Conservation (phyloP, 106 monocot genomes). For the Dendrobium chrysotoxum region DNA sequence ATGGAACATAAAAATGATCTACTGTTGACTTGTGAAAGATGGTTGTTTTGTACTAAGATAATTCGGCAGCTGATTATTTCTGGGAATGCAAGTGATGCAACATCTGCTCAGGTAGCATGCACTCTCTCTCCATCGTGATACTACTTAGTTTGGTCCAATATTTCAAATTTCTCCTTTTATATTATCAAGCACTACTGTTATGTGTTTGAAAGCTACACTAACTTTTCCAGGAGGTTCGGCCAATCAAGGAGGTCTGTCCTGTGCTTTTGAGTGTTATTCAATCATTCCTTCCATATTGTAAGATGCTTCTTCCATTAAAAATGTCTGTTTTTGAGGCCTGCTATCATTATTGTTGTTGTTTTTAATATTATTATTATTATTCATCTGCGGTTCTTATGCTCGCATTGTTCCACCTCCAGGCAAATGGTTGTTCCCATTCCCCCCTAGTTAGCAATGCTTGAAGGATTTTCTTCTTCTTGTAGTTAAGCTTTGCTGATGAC, state of each 20-base stretch:
- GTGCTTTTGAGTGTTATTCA: conserved; percentile 69
- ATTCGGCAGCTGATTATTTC: conserved; percentile 69
- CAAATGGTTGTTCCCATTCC: neutral
- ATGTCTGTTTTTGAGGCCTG: neutral
- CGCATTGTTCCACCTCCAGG: neutral
- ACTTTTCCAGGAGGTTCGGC: conserved; percentile 49
- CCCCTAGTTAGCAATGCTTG: neutral
- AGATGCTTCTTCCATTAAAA: conserved; percentile 21
- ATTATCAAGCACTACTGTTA: neutral
- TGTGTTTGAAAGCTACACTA: neutral
- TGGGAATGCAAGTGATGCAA: conserved; percentile 74
- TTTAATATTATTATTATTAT: neutral
- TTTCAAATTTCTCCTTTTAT: conserved; percentile 1
- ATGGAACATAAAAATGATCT: conserved; percentile 48
- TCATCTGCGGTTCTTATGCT: neutral
- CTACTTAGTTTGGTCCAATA: neutral
- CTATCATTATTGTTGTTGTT: neutral
- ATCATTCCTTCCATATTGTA: conserved; percentile 87
- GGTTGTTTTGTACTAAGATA: conserved; percentile 85
- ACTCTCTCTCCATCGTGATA: neutral
- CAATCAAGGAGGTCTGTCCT: conserved; percentile 87
- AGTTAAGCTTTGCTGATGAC: neutral
- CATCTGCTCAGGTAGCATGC: conserved; percentile 61
- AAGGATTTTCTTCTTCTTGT: neutral
- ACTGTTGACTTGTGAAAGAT: conserved; percentile 76